Base-by-base conservation (phyloP, 805 yeast species). In the Brettanomyces bruxellensis region DNA sequence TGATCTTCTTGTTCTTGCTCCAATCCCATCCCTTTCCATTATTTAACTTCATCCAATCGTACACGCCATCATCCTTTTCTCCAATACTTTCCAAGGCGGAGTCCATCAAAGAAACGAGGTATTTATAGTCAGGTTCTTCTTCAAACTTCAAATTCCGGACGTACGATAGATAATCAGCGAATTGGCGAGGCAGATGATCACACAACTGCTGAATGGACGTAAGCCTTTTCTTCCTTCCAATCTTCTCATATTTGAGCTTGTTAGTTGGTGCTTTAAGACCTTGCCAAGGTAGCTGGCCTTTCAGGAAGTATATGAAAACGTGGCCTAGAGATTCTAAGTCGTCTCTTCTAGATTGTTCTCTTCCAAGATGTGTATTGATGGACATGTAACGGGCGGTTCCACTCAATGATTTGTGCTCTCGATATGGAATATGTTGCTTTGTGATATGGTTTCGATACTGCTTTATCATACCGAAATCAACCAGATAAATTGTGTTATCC, bases 341-440 rank as follows among this genome's bases (percentile, higher is more conserved):
- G 61, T 85, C 95, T 64, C 95, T 69, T 67, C 95, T 74, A 55
- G 83, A 79, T 61, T 85, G 95, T 60, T 85, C 95, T 56, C 90
- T 72, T 2, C 93, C 93, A 57, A 85, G 67, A 68, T 85, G 95
- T n/a, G 95, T 85, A 65, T 85, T 85, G 49, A 85, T 85, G 9
- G 91, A 83, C 95, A 85, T 85, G 63, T 85, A 85, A 58, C 95
- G 75, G 9, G 93, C 93, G 1, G 95, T 85, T 22, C 95, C 95
- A 64, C 87, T 79, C 57, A 85, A 69, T 3, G 91, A 81, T 60
- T 85, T 85, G 55, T 82, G 72, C 62, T 85, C 95, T 55, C 90
- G 73, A 62, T 85, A 85, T 9, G 93, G 93, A 48, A 85, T 85
- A 64, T 85, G 95, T 53, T 78, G 84, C 56, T 83, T 83, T 0